Evolutionary conservation across 371 early-diverging fungal genomes (phyloP).

Genomic region (Circinella minor): DNA sequence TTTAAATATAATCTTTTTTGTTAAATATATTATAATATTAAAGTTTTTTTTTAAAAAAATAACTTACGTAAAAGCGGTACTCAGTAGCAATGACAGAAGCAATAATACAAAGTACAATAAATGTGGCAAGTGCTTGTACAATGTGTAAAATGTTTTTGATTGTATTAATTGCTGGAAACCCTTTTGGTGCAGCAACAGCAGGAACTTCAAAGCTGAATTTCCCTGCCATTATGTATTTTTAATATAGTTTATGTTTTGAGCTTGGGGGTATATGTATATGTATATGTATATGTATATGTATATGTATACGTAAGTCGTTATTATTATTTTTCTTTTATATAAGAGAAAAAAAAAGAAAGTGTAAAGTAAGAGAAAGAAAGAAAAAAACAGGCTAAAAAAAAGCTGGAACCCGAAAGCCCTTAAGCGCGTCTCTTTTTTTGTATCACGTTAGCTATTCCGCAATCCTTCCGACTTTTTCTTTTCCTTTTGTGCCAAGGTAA

Average conservation of each 20-base stretch:
- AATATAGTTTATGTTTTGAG: neutral
- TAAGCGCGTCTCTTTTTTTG: too few species aligned
- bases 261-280: too few species aligned
- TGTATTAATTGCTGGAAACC: constrained; percentile 32
- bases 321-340: too few species aligned
- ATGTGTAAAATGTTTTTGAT: constrained; percentile 34
- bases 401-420: too few species aligned
- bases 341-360: too few species aligned
- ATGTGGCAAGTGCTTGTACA: constrained; percentile 29
- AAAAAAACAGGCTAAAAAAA: too few species aligned
- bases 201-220: constrained; percentile 13
- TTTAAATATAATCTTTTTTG: neutral
- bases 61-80: constrained; percentile 34
- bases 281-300: too few species aligned
- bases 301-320: too few species aligned
- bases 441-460: too few species aligned
- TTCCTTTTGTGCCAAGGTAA: too few species aligned
- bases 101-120: constrained; percentile 35
- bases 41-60: neutral
- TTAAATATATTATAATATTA: neutral
- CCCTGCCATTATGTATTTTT: neutral
- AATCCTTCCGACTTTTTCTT: too few species aligned
- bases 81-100: constrained; percentile 42
- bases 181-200: constrained; percentile 20
- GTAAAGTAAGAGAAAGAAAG: too few species aligned